These are phyloP conservation scores for Diplodia corticola DNA, from an alignment of 2,329 filamentous ascomycete genomes.

Conservation along the genomic window DNA sequence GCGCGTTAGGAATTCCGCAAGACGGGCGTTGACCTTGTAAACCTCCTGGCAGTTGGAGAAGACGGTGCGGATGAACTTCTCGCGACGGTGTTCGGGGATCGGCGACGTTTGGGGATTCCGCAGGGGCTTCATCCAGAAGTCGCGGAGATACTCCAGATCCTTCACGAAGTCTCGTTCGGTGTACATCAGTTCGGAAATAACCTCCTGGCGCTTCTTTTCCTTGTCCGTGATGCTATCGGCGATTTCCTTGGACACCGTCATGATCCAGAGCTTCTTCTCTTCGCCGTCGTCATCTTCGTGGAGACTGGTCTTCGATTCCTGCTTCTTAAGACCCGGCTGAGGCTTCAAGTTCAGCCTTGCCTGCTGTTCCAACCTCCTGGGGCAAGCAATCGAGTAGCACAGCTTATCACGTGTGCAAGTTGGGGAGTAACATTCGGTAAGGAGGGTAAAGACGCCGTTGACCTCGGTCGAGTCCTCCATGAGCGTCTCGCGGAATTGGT, in stretches of 20 bases:
- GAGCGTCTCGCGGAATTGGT: conserved; percentile 92
- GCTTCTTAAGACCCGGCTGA: conserved; percentile 77
- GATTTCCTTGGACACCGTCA: conserved; percentile 92
- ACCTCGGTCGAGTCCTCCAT: conserved; percentile 83
- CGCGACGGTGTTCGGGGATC: conserved; percentile 82
- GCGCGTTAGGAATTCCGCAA: conserved; percentile 84
- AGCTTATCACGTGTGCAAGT: conserved; percentile 94
- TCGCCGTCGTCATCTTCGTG: conserved; percentile 89
- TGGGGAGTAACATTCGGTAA: conserved; percentile 97
- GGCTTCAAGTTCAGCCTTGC: conserved; percentile 91
- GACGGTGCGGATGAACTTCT: conserved; percentile 89
- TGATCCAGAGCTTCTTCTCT: conserved; percentile 99
- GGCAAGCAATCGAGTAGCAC: conserved; percentile 97
- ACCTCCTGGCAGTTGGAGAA: conserved; percentile 97
- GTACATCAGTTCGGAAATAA: conserved; percentile 98
- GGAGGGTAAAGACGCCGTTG: conserved; percentile 92
- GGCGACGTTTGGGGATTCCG: conserved; percentile 70
- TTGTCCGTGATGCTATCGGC: conserved; percentile 85
- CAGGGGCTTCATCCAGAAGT: conserved; percentile 97
- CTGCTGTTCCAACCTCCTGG: conserved; percentile 89
- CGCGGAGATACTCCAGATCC: conserved; percentile 92
- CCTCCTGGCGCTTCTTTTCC: conserved; percentile 96
- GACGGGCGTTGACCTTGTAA: conserved; percentile 82
- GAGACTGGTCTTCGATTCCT: conserved; percentile 68
- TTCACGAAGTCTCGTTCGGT: conserved; percentile 99